Base-by-base conservation (phyloP, 805 yeast species). In the Yamadazyma akitaensis region DNA sequence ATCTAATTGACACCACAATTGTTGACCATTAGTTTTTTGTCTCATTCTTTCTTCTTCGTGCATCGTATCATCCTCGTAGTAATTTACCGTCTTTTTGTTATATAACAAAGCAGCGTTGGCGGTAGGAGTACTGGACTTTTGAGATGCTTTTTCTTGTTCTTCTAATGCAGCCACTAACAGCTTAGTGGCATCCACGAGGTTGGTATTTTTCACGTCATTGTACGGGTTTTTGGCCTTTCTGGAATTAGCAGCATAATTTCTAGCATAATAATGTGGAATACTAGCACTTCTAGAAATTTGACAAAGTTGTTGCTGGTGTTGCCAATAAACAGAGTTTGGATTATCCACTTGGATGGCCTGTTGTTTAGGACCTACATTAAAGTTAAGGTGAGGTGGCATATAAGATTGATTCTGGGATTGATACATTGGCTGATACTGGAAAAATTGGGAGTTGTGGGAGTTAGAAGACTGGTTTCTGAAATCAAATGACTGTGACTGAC, bases 1-100 rank as follows among this genome's bases (percentile, higher is more conserved):
- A 68, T 94, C 99, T 53, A 94, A 72, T 5, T 91, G 92, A 44
- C 95, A 86, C 99, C 99, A 94, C 60, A 87, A 77, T 68, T 91
- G 97, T 49, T 83, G 84, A 32, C 85, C 81, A 59, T 75, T 73
- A 24, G 80, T 77, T 51, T 75, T 75, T 32, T 73, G 66, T 64
- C 82, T 75, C 68, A 81, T 77, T 63, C 85, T 70, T 61, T 82
- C 82, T 57, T 80, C 83, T 59, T 82, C 85, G 49, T 62, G 67
- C 13, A 51, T 30, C 35, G 62, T 64, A 40, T 70, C 74, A 57
- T 84, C 88, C 53, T 82, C 87, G 49, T 74, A 70, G 39, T 75
- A 72, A 14, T 69, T 65, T 2, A 63, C 57, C n/a, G 65, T 56
- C 48, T 72, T 72, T 59, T 72, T 72, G 55, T 72, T 70, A 48